Evolutionary conservation across 2,329 filamentous ascomycete species (phyloP).

Genomic region (Leptosphaerulina australis): DNA sequence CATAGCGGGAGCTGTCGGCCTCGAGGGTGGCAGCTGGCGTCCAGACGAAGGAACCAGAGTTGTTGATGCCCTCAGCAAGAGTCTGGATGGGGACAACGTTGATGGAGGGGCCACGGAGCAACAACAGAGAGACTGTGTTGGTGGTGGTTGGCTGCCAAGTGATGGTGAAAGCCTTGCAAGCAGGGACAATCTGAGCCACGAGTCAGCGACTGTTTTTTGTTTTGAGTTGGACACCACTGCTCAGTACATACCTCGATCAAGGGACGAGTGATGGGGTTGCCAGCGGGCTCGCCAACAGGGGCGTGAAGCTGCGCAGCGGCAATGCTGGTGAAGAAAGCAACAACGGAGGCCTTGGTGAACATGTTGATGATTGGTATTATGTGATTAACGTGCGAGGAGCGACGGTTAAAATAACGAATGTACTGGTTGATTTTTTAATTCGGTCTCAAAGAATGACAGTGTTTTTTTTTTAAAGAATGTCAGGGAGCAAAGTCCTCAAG

Average conservation of each 20-base stretch:
- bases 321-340: slow-evolving; percentile 60
- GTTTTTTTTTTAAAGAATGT: slow-evolving; percentile 35
- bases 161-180: slow-evolving; percentile 62
- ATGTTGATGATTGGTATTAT: slow-evolving; percentile 40
- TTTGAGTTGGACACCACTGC: rapidly evolving
- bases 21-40: slow-evolving; percentile 58
- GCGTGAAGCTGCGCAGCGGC: slow-evolving; percentile 47
- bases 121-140: slow-evolving; percentile 62
- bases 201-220: not conserved
- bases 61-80: slow-evolving; percentile 58
- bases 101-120: slow-evolving; percentile 63
- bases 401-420: slow-evolving; percentile 25
- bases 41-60: slow-evolving; percentile 63
- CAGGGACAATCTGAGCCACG: slow-evolving; percentile 55
- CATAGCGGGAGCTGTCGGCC: slow-evolving; percentile 60
- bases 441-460: slow-evolving; percentile 27
- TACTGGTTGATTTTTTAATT: slow-evolving; percentile 17
- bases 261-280: slow-evolving; percentile 62
- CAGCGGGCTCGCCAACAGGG: slow-evolving; percentile 45
- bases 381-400: slow-evolving; percentile 35
- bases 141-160: slow-evolving; percentile 60
- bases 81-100: slow-evolving; percentile 60
- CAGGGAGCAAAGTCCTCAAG: slow-evolving; percentile 37
- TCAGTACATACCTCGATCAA: slow-evolving; percentile 52
- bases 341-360: slow-evolving; percentile 49